Conservation (phyloP, 306 rosid genomes). For the Mimosa pudica region DNA sequence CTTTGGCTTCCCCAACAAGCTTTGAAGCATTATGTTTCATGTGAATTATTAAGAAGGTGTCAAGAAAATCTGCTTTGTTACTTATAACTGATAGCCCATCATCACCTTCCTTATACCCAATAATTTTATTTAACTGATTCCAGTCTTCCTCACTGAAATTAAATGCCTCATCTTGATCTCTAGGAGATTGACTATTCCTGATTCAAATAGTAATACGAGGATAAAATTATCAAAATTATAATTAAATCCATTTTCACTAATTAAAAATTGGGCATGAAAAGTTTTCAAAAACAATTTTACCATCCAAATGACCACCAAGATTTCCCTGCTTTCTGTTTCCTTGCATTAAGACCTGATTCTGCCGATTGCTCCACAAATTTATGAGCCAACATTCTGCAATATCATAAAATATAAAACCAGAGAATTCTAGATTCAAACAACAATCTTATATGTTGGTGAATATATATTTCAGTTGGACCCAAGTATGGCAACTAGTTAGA, state of each 20-base stretch:
- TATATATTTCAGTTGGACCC: constrained; percentile 29
- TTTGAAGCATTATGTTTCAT: constrained; percentile 93
- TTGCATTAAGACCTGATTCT: constrained; percentile 53
- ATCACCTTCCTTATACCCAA: constrained; percentile 92
- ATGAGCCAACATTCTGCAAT: constrained; percentile 92
- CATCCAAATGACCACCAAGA: constrained; percentile 95
- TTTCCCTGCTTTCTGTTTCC: constrained; percentile 62
- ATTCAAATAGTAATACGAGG: constrained; percentile 28
- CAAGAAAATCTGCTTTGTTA: constrained; percentile 68
- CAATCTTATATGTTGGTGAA: constrained; percentile 20
- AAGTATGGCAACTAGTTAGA: too few relatives aligned
- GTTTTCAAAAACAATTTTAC: constrained; percentile 44
- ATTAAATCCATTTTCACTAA: constrained; percentile 15
- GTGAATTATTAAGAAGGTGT: constrained; percentile 73
- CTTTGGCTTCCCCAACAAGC: constrained; percentile 77
- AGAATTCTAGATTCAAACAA: constrained; percentile 29
- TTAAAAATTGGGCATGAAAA: background rate
- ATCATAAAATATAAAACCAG: constrained; percentile 25
- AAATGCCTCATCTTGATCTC: constrained; percentile 72
- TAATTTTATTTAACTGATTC: constrained; percentile 80
- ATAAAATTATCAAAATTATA: constrained; percentile 30
- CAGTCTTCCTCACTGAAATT: constrained; percentile 84
- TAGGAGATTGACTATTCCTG: constrained; percentile 70
- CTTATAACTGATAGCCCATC: constrained; percentile 51
- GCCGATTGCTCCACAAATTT: constrained; percentile 73